These are phyloP conservation scores for Trichosanthes cucumerina DNA, from an alignment of 306 rosid genomes.

Conservation along the genomic window DNA sequence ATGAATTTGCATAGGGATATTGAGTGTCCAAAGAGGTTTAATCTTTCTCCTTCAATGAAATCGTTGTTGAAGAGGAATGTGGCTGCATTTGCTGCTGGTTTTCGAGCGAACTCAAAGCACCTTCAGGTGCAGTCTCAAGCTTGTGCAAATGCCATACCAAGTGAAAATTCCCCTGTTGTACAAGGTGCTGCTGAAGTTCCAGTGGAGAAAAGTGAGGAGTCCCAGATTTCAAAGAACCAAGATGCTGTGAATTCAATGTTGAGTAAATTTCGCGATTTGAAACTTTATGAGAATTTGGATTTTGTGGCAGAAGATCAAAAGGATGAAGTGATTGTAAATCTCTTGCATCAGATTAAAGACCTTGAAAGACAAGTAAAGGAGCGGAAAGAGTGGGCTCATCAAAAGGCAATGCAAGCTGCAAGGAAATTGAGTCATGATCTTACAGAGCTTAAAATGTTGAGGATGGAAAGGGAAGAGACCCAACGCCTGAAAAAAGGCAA, in stretches of 20 bases:
- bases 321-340: conserved; percentile 66
- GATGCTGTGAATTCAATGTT: conserved; percentile 63
- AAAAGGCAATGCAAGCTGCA: conserved; percentile 96
- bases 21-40: conserved; percentile 85
- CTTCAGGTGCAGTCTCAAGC: conserved; percentile 27
- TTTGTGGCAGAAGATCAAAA: conserved; percentile 75
- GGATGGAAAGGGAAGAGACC: conserved; percentile 93
- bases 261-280: conserved; percentile 78
- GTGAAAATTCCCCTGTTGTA: conserved; percentile 33
- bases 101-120: conserved; percentile 67
- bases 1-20: conserved; percentile 48
- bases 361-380: conserved; percentile 81
- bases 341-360: conserved; percentile 74
- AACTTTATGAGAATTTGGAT: conserved; percentile 73
- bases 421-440: conserved; percentile 70
- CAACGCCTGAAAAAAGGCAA: conserved; percentile 90
- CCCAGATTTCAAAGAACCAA: conserved; percentile 39
- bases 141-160: conserved; percentile 17
- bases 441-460: conserved; percentile 70
- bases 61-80: conserved; percentile 73
- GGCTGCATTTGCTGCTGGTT: conserved; percentile 90
- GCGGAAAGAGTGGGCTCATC: conserved; percentile 89
- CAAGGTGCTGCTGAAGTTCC: conserved; percentile 34
- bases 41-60: conserved; percentile 86
- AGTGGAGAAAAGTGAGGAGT: conserved; percentile 37